A percentile compares a stretch with the other conserved stretches of the same genome.
phyloP scores from a whole-genome alignment of 768 basidiomycete species.

The Rhodotorula paludigena region DNA sequence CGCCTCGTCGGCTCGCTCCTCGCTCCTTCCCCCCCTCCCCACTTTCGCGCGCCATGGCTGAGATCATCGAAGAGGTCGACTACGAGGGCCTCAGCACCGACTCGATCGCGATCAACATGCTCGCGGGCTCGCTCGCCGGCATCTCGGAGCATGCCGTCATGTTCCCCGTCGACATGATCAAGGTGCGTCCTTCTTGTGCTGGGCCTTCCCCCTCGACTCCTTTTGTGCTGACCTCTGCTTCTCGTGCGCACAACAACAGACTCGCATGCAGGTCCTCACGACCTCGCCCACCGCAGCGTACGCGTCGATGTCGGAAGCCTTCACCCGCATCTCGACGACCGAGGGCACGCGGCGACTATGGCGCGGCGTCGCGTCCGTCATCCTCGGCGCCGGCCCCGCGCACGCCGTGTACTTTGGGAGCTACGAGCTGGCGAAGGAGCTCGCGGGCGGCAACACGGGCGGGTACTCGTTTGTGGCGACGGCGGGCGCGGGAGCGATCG shows the following conservation, averaged over 20 bases:
- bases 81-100: conserved; percentile 63
- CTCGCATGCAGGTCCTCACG: conserved; percentile 97
- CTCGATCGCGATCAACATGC: conserved; percentile 88
- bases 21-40: neutral
- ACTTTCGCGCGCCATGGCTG: conserved; percentile 2
- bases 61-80: conserved; percentile 40
- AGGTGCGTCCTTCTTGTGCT: conserved; percentile 56
- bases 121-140: conserved; percentile 93
- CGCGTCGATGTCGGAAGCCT: conserved; percentile 82
- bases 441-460: conserved; percentile 72
- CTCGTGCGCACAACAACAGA: conserved; percentile 54
- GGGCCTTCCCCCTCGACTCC: neutral
- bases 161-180: conserved; percentile 97
- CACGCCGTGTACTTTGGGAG: conserved; percentile 97
- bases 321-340: conserved; percentile 84
- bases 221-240: neutral
- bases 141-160: conserved; percentile 99
- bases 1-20: neutral
- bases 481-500: conserved; percentile 86
- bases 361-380: conserved; percentile 93
- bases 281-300: conserved; percentile 79
- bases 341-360: conserved; percentile 87
- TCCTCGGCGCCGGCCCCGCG: conserved; percentile 92
- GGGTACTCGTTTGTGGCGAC: conserved; percentile 83
- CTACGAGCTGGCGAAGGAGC: conserved; percentile 89